A percentile compares a stretch with the other conserved stretches of the same genome.
Conservation (phyloP, 140 eudicot species). For the Oenanthe javanica region DNA sequence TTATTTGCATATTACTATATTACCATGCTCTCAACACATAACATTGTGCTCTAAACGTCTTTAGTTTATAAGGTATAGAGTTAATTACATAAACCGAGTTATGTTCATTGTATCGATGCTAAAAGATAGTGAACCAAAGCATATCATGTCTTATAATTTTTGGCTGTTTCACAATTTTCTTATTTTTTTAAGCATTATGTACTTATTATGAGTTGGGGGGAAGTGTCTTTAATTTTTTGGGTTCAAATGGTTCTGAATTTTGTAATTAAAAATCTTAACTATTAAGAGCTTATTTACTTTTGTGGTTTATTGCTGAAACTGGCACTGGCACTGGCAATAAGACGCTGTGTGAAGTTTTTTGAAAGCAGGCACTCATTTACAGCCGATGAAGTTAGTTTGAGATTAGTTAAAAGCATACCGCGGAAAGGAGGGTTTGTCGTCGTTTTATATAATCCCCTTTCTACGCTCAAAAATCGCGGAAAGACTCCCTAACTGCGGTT, state of each 20-base stretch:
- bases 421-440: too few relatives aligned
- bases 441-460: too few relatives aligned
- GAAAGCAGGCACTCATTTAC: neutral
- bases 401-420: too few relatives aligned
- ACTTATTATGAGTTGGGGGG: neutral
- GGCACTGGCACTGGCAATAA: neutral
- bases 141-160: neutral
- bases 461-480: too few relatives aligned
- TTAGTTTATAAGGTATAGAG: neutral
- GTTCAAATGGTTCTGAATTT: too few relatives aligned
- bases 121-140: neutral
- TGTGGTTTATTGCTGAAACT: neutral
- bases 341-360: neutral
- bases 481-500: too few relatives aligned
- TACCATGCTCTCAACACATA: neutral
- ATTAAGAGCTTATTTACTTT: neutral
- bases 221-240: neutral
- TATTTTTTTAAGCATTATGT: neutral
- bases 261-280: neutral
- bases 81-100: neutral
- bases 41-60: neutral
- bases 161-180: neutral
- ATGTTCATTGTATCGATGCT: neutral
- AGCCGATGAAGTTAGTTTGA: neutral
- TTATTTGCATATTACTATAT: neutral